Base-by-base conservation (phyloP, 306 rosid species). In the Crotalaria pallida region DNA sequence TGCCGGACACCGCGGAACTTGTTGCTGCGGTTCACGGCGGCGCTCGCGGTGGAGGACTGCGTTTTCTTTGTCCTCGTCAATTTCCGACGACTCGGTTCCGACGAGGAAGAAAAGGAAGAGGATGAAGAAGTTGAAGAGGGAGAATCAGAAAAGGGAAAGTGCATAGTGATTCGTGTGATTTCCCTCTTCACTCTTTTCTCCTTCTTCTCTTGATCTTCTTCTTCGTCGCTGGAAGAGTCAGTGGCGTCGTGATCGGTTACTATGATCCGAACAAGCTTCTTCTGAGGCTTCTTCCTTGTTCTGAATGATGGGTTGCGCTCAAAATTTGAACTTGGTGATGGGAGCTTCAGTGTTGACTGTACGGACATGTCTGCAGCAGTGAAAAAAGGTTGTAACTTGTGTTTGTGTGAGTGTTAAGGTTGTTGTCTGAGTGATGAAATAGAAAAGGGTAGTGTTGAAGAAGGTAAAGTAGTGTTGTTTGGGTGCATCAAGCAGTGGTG, bases 1-100 rank as follows among this genome's bases (percentile, higher is more conserved):
- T 84, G 92, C 7, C 98, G 85, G 5, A 92, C 98, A 0, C 98
- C 98, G 0, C 95, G 59, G 70, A 86, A 92, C 81, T 80, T 88
- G 6, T 21, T 81, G 21, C 58, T 59, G 29, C 44, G 78, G 79
- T 79, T 73, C 31, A n/a, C 22, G 7, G 27, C 56, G 23, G 24
- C 24, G 33, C 23, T 21, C 4, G 38, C 40, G 17, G 24, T 17
- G 34, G 29, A 0, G 2, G 77, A 0, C 5, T 43, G 7, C 26
- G 33, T 8, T 41, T 61, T 78, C 15, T 31, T 73, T 8, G 64
- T 71, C 33, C 78, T 79, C 29, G 58, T 79, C 22, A 3, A 6
- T 11, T 34, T 49, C 26, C 15, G 45, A 0, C 13, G 27, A 4
- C 1, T 23, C 9, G 24, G 73, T 56, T 80, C 77, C 0, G 67